Base-by-base conservation (phyloP, 169 alveolate genomes). In the Besnoitia besnoiti region DNA sequence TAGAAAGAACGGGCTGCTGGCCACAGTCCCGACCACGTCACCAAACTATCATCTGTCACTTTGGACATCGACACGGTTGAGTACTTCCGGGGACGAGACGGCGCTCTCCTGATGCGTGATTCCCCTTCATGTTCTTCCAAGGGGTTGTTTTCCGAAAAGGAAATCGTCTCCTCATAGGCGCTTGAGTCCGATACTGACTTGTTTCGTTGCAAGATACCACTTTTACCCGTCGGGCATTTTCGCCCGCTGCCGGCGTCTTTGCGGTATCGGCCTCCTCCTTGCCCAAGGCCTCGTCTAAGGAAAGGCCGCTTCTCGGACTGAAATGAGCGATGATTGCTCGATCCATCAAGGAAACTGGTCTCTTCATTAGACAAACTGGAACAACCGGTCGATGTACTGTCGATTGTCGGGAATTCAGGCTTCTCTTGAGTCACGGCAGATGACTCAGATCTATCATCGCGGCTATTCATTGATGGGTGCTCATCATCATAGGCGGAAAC, bases 271-370 rank as follows among this genome's bases (percentile, higher is more conserved):
- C 84, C 84, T 27, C 84, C 84, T 37, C 84, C 84, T 33, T 37
- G 46, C 4, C 84, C 84, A 73, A 39, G 33, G 33, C 84, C 84
- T 30, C 84, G 84, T n/a, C 84, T 73, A 39, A 73, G 84, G 44
- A 73, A 73, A 0, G 84, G 46, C 84, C 30, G 84, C 7, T 4
- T 2, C 73, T 16, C 8, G 27, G 33, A 33, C 73, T 55, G 73
- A 10, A 33, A 7, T 21, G 73, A 55, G 27, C 30, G 73, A 33
- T 55, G 73, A 55, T 0, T 55, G 73, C 73, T 0, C 35, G 33
- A 24, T 33, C 73, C 33, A 21, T 55, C 33, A 55, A 10, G 35
- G 27, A 24, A 33, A 55, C 35, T 5, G 16, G 73, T 55, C 33
- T 21, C 73, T 8, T 24, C 30, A 21, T 24, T 24, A 33, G 73